These are phyloP conservation scores for Juncus inflexus DNA, from an alignment of 176 grass and related monocot species.

Conservation along the genomic window DNA sequence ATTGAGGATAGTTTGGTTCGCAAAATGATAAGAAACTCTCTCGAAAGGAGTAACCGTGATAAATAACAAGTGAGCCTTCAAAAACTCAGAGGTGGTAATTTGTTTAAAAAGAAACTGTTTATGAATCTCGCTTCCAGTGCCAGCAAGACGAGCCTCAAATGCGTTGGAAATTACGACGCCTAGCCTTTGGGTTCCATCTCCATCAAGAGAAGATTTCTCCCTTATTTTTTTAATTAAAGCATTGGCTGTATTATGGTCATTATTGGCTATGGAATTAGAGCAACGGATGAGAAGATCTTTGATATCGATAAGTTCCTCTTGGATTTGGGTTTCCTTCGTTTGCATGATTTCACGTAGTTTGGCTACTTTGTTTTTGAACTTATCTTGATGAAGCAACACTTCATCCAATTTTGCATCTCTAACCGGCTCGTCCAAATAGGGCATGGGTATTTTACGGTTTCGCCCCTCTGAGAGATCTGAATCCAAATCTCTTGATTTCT, in stretches of 20 bases:
- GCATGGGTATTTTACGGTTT: conserved; percentile 24
- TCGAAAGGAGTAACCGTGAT: conserved; percentile 10
- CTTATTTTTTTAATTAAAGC: conserved; percentile 34
- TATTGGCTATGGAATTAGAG: conserved; percentile 28
- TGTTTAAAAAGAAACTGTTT: conserved; percentile 22
- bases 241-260: conserved; percentile 23
- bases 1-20: conserved; percentile 21
- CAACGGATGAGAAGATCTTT: conserved; percentile 33
- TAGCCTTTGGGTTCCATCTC: conserved; percentile 29
- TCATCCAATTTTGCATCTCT: conserved; percentile 27
- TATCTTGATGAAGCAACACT: conserved; percentile 28
- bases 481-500: conserved; percentile 1
- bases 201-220: conserved; percentile 22
- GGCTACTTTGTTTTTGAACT: conserved; percentile 25
- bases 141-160: conserved; percentile 33
- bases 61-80: conserved; percentile 32
- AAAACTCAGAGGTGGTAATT: conserved; percentile 29
- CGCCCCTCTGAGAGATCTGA: conserved; percentile 30
- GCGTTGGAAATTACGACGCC: conserved; percentile 29
- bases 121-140: conserved; percentile 30
- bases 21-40: not conserved
- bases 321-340: conserved; percentile 15
- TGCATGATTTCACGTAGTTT: conserved; percentile 29
- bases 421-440: conserved; percentile 25
- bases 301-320: conserved; percentile 27